Conservation (phyloP, 352 stramenopile species). For the Globisporangium abappressorium region DNA sequence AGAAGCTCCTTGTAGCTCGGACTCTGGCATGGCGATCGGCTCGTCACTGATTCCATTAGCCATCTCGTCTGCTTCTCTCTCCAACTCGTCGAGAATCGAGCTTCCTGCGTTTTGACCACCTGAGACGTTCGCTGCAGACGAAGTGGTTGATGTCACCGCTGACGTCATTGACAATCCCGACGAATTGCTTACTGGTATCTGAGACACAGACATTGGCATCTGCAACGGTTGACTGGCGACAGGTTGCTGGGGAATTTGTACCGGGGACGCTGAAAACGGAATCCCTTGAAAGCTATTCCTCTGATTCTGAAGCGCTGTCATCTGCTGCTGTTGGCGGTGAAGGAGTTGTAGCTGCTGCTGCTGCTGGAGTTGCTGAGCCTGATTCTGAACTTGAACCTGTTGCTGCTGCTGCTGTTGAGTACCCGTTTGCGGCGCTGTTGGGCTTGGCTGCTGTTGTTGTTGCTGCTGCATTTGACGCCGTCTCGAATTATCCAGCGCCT, state of each 20-base stretch:
- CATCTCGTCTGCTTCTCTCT: slow-evolving; percentile 86
- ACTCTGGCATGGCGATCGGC: slow-evolving; percentile 79
- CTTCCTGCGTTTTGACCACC: slow-evolving; percentile 28
- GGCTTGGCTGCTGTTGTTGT: slow-evolving; percentile 40
- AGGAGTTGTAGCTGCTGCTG: slow-evolving; percentile 52
- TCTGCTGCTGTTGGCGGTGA: slow-evolving; percentile 65
- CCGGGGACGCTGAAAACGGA: slow-evolving; percentile 42
- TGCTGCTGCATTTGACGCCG: slow-evolving; percentile 66
- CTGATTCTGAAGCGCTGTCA: slow-evolving; percentile 66
- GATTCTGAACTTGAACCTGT: slow-evolving; percentile 18
- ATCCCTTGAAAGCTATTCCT: slow-evolving; percentile 62
- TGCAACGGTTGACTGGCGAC: slow-evolving; percentile 47
- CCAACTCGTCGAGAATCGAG: slow-evolving; percentile 85
- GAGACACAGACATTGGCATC: slow-evolving; percentile 49
- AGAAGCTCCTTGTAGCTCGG: slow-evolving; percentile 51
- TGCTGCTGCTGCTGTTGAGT: slow-evolving; percentile 29
- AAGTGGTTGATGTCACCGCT: slow-evolving; percentile 19
- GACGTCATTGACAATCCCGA: slow-evolving; percentile 22
- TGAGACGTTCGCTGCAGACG: slow-evolving; percentile 19
- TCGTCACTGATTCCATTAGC: slow-evolving; percentile 78
- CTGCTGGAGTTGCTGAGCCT: slow-evolving; percentile 51
- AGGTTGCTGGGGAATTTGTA: slow-evolving; percentile 30
- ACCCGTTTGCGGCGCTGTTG: slow-evolving; percentile 24
- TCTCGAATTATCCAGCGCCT: slow-evolving; percentile 81
- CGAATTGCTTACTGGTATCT: slow-evolving; percentile 23